Conservation (phyloP, 768 basidiomycete species). For the Rhizopogon vulgaris region DNA sequence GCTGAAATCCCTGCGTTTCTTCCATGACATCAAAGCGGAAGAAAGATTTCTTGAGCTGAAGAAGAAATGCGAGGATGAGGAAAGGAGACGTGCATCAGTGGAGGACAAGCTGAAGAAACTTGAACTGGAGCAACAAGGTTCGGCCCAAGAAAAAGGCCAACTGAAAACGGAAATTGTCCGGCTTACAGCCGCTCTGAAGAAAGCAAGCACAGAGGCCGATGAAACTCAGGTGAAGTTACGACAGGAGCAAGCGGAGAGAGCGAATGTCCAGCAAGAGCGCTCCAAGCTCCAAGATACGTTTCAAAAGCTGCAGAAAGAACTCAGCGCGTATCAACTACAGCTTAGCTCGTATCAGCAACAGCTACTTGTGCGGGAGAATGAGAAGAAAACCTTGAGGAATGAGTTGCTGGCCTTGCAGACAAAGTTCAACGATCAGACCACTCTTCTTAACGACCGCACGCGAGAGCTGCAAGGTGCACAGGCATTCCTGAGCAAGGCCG, state of each 20-base stretch:
- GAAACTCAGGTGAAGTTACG: slow-evolving; percentile 12
- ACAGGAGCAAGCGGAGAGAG: slow-evolving; percentile 14
- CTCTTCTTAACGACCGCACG: slow-evolving; percentile 28
- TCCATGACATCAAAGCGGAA: neutral
- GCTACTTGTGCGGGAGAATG: slow-evolving; percentile 17
- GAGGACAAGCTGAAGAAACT: slow-evolving; percentile 14
- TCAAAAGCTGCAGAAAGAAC: slow-evolving; percentile 13
- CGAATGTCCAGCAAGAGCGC: slow-evolving; percentile 13
- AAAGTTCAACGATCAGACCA: slow-evolving; percentile 21
- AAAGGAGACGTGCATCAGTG: slow-evolving; percentile 4
- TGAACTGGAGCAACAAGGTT: slow-evolving; percentile 5
- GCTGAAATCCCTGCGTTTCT: neutral
- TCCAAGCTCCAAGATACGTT: slow-evolving; percentile 1
- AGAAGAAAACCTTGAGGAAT: slow-evolving; percentile 19
- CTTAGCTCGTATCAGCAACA: slow-evolving; percentile 15
- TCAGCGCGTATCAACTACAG: slow-evolving; percentile 12
- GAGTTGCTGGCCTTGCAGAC: slow-evolving; percentile 21
- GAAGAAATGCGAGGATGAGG: slow-evolving; percentile 17
- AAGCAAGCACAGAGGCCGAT: slow-evolving; percentile 7
- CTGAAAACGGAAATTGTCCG: slow-evolving; percentile 14
- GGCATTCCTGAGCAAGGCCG: slow-evolving; percentile 37
- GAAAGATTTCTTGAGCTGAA: neutral
- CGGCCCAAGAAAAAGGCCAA: slow-evolving; percentile 11
- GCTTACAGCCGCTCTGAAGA: slow-evolving; percentile 6
- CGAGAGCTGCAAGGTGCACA: slow-evolving; percentile 38